These are phyloP conservation scores for Gleditsia sinensis DNA, from an alignment of 306 rosid genomes.

Conservation along the genomic window DNA sequence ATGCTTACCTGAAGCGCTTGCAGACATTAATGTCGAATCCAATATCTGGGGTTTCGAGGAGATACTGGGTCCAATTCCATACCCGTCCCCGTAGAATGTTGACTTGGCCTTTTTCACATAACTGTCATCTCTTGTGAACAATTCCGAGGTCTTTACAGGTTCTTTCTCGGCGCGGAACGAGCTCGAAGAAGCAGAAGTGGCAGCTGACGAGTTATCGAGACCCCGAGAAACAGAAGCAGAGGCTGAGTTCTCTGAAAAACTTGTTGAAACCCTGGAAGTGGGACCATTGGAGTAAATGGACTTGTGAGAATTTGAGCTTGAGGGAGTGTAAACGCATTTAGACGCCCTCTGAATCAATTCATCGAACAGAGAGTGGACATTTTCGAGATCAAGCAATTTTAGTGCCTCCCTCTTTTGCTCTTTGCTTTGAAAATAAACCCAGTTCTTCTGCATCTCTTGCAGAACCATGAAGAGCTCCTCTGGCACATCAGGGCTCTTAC, in stretches of 20 bases:
- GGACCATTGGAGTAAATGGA: slow-evolving; percentile 36
- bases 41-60: slow-evolving; percentile 53
- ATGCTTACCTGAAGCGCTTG: slow-evolving; percentile 45
- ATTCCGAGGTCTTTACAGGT: slow-evolving; percentile 32
- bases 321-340: slow-evolving; percentile 54
- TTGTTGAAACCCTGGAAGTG: slow-evolving; percentile 17
- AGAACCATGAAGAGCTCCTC: slow-evolving; percentile 75
- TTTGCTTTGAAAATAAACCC: slow-evolving; percentile 53
- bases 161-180: slow-evolving; percentile 42
- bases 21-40: slow-evolving; percentile 61
- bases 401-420: slow-evolving; percentile 74
- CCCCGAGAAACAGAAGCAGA: slow-evolving; percentile 42
- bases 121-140: slow-evolving; percentile 73
- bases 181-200: slow-evolving; percentile 37
- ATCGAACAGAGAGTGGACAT: slow-evolving; percentile 64
- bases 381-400: slow-evolving; percentile 74
- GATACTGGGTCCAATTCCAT: slow-evolving; percentile 52
- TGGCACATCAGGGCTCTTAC: slow-evolving; percentile 55
- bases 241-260: slow-evolving; percentile 13
- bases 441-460: slow-evolving; percentile 72
- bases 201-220: slow-evolving; percentile 26
- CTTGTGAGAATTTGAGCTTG: slow-evolving; percentile 19
- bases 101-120: slow-evolving; percentile 61
- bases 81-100: slow-evolving; percentile 48
- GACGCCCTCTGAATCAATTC: slow-evolving; percentile 83